phyloP scores from a whole-genome alignment of 164 flowering plant genomes.

The Stephania japonica region DNA sequence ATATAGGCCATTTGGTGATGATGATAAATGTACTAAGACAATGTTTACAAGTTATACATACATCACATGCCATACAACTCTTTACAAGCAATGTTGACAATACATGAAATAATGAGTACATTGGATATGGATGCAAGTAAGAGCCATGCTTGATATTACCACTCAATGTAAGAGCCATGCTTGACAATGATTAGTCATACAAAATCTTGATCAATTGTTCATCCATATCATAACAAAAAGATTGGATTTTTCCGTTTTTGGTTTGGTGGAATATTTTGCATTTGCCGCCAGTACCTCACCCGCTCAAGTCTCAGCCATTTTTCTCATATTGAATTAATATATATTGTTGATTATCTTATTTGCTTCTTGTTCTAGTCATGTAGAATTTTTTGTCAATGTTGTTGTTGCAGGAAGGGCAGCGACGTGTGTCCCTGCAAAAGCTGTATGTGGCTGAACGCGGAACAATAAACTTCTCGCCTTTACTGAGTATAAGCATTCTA shows the following conservation, averaged over 20 bases:
- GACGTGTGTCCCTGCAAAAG: constrained; percentile 49
- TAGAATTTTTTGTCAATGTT: background rate
- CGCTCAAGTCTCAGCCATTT: background rate
- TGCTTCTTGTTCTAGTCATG: background rate
- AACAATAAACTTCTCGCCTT: constrained; percentile 48
- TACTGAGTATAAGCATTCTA: constrained; percentile 72
- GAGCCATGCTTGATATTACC: too few relatives aligned
- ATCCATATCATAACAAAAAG: too few relatives aligned
- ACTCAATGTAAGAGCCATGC: too few relatives aligned
- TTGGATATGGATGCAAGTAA: too few relatives aligned
- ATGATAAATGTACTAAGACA: too few relatives aligned
- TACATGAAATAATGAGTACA: too few relatives aligned
- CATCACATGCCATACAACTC: too few relatives aligned
- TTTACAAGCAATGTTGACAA: too few relatives aligned
- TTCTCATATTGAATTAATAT: background rate
- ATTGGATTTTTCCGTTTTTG: background rate
- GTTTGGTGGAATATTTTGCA: background rate
- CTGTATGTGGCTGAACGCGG: constrained; percentile 62
- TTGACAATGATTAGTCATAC: too few relatives aligned
- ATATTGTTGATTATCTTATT: background rate
- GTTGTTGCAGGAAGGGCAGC: constrained; percentile 51
- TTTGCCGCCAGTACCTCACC: background rate
- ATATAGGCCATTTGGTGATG: too few relatives aligned
- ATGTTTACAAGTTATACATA: too few relatives aligned
- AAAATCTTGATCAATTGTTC: too few relatives aligned